Base-by-base conservation (phyloP, 208 protist genomes). In the Acanthamoeba quina region DNA sequence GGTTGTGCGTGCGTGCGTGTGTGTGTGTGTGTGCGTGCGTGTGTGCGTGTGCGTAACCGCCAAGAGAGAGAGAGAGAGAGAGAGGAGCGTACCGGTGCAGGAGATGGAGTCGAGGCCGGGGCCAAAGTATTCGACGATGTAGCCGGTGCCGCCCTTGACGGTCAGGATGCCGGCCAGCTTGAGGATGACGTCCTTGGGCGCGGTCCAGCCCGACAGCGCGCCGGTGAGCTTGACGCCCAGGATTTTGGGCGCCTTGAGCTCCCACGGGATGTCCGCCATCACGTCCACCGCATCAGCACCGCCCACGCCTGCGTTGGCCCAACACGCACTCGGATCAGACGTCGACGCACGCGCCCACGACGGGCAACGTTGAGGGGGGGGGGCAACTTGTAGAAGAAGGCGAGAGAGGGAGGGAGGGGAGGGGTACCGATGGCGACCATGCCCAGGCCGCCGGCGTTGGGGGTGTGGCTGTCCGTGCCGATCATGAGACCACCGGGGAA, bases 281-380 rank as follows among this genome's bases (percentile, higher is more conserved):
- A 98, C 98, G 92, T 98, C 98, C 37, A 98, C 98, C 19, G 98
- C 98, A 95, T 98, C 98, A 76, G 98, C 98, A 94, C 98, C 98
- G 94, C 98, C 98, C 44, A 98, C 98, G 95, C 98, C 52, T 41
- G 13, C 37, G 37, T 37, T 37, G 37, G 37, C 37, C 37, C 37
- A 37, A 37, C 37, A 37, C n/a, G n/a, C 3, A 37, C 37, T 3
- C 37, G 37, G 37, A 37, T 37, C 37, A 37, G 37, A 37, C 37
- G 37, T 3, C 37, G 37, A 37, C 37, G 2, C 37, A n/a, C 37
- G 37, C 37, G 37, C 37, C 37, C 37, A 37, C 37, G 37, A 37
- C 37, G 37, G 37, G 2, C 37, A 37, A 37, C 37, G n/a, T n/a
- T n/a, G n/a, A n/a, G n/a, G 2, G 37, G 37, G 37, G 37, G 37